phyloP scores from a whole-genome alignment of 805 yeast species.

The Yarrowia deformans region DNA sequence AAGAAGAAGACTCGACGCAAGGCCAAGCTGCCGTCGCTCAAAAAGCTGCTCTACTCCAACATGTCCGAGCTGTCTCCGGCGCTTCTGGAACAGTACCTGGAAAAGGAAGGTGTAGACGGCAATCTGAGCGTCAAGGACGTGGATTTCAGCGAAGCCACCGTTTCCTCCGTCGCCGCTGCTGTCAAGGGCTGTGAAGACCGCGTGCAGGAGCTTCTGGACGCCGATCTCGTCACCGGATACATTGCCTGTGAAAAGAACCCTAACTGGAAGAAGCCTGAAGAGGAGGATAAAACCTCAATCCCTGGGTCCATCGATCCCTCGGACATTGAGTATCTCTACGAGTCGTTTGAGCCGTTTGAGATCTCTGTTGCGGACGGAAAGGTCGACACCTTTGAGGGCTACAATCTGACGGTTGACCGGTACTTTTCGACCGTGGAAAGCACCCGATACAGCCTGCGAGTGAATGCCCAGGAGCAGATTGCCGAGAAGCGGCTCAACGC shows the following conservation, averaged over 20 bases:
- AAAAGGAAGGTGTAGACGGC: slow-evolving; percentile 57
- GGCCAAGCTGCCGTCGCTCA: slow-evolving; percentile 58
- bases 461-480: slow-evolving; percentile 76
- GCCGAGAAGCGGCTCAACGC: slow-evolving; percentile 77
- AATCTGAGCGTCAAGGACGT: slow-evolving; percentile 50
- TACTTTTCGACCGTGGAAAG: slow-evolving; percentile 88
- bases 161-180: slow-evolving; percentile 53
- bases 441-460: slow-evolving; percentile 72
- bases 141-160: slow-evolving; percentile 43
- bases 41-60: slow-evolving; percentile 70
- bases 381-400: slow-evolving; percentile 60
- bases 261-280: slow-evolving; percentile 54
- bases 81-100: slow-evolving; percentile 67
- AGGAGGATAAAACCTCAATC: slow-evolving; percentile 32
- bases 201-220: slow-evolving; percentile 51
- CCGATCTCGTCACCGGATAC: slow-evolving; percentile 60
- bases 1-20: slow-evolving; percentile 40
- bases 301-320: slow-evolving; percentile 26
- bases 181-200: slow-evolving; percentile 58
- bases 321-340: slow-evolving; percentile 59
- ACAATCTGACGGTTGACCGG: slow-evolving; percentile 80
- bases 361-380: slow-evolving; percentile 53
- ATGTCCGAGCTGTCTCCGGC: slow-evolving; percentile 82
- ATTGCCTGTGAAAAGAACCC: slow-evolving; percentile 70
- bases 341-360: slow-evolving; percentile 73